Base-by-base conservation (phyloP, 2,329 filamentous ascomycete species). In the Ceratocystis albifundus region DNA sequence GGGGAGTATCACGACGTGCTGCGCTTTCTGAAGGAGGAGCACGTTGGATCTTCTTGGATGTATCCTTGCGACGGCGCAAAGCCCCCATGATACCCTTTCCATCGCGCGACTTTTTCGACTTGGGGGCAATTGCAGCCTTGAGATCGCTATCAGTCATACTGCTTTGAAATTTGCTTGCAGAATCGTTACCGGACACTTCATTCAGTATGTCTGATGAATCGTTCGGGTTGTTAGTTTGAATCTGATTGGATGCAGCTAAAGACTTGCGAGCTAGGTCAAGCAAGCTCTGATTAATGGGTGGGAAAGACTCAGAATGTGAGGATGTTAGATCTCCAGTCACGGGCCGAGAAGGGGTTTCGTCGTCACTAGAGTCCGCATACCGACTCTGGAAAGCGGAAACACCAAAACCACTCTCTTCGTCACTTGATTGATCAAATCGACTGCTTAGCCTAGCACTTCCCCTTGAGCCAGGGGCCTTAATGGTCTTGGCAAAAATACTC, bases 391-490 rank as follows among this genome's bases (percentile, higher is more conserved):
- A 61, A 28, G 22, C 72, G 22, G 53, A 10, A 4, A 15, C 25
- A 30, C 17, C 25, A 20, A 20, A 28, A 28, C 50, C 20, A 22
- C 78, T 78, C 20, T 82, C 79, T 61, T 88, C 86, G 66, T 90
- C 87, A 71, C 88, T 90, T 0, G 88, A 90, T 71, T 90, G 86
- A 0, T 78, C 84, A 70, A 90, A 88, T 0, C 87, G 84, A 71
- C 83, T 86, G 41, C 17, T 20, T 20, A 12, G 12, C 28, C 46
- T 61, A 41, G n/a, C 4, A 17, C 28, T 65, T 8, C 28, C n/a
- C 17, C 50, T 45, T 8, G 36, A 30, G 28, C 72, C 75, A 71
- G 69, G 71, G 17, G 69, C 72, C 25, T 68, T 72, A 36, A 70
- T 73, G 45, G 70, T 59, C 76, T 12, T 76, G 76, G 1, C 82